A percentile compares a stretch with the other conserved stretches of the same genome.
Evolutionary conservation across 1,139 yeast genomes (phyloP).

Genomic region (Debaryomyces fabryi): DNA sequence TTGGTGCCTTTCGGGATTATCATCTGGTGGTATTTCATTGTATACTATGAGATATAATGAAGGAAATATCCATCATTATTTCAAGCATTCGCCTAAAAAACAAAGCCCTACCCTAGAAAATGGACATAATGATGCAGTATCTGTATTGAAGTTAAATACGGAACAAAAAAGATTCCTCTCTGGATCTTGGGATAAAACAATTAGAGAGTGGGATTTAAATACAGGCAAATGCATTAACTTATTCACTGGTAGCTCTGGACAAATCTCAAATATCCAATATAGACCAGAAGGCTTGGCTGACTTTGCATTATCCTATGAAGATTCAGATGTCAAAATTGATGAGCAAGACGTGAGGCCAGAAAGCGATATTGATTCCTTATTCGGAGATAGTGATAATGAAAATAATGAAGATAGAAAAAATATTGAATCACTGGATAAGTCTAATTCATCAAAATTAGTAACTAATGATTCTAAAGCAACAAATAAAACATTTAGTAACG

Average conservation of each 20-base stretch:
- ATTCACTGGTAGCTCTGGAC: constrained; percentile 68
- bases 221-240: constrained; percentile 59
- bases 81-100: constrained; percentile 42
- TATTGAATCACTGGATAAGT: constrained; percentile 24
- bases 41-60: constrained; percentile 84
- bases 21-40: constrained; percentile 82
- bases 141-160: constrained; percentile 64
- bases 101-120: constrained; percentile 13
- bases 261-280: constrained; percentile 74
- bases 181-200: constrained; percentile 88
- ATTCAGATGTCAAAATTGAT: constrained; percentile 16
- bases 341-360: constrained; percentile 42
- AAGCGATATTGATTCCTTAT: constrained; percentile 72
- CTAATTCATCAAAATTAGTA: constrained; percentile 15
- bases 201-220: constrained; percentile 83
- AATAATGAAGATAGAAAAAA: constrained; percentile 11
- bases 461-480: constrained; percentile 15
- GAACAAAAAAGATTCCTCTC: constrained; percentile 66
- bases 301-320: constrained; percentile 23
- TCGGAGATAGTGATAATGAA: constrained; percentile 77
- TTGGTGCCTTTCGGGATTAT: constrained; percentile 84
- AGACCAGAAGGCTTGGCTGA: constrained; percentile 70
- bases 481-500: constrained; percentile 42
- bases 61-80: constrained; percentile 79
- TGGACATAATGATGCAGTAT: constrained; percentile 75